Conservation (phyloP, 1,284 basidiomycete species). For the Amanita bisporigera region DNA sequence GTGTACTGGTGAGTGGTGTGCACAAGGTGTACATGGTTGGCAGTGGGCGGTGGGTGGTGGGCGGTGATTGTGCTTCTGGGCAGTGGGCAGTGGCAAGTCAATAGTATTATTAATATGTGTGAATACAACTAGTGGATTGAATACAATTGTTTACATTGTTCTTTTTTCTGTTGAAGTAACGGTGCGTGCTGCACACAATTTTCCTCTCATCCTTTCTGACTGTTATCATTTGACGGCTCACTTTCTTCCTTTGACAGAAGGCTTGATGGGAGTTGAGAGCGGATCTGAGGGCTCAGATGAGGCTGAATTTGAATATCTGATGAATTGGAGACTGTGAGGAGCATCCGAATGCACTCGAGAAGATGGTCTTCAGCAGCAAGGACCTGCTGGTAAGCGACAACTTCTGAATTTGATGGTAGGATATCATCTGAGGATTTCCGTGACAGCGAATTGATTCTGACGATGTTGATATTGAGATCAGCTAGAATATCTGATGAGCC, state of each 20-base stretch:
- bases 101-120: not conserved
- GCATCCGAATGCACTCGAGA: not conserved
- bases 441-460: not conserved
- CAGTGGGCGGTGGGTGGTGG: too few relatives aligned
- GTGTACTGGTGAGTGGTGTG: too few relatives aligned
- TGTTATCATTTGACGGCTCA: not conserved
- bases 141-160: not conserved
- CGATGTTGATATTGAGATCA: not conserved
- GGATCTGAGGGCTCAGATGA: conserved; percentile 3
- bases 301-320: not conserved
- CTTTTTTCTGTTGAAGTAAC: not conserved
- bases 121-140: not conserved
- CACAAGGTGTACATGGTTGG: too few relatives aligned
- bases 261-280: not conserved
- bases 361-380: conserved; percentile 1
- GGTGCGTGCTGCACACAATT: not conserved
- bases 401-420: not conserved
- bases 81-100: too few relatives aligned
- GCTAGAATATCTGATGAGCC: conserved; percentile 1
- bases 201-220: not conserved
- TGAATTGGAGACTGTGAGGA: not conserved
- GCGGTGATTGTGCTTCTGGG: too few relatives aligned
- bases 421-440: not conserved
- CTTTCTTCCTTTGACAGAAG: not conserved
- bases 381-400: conserved; percentile 2